A percentile compares a stretch with the other conserved stretches of the same genome.
Evolutionary conservation across 257 asterid species (phyloP).

Genomic region (Nicotiana obtusifolia): DNA sequence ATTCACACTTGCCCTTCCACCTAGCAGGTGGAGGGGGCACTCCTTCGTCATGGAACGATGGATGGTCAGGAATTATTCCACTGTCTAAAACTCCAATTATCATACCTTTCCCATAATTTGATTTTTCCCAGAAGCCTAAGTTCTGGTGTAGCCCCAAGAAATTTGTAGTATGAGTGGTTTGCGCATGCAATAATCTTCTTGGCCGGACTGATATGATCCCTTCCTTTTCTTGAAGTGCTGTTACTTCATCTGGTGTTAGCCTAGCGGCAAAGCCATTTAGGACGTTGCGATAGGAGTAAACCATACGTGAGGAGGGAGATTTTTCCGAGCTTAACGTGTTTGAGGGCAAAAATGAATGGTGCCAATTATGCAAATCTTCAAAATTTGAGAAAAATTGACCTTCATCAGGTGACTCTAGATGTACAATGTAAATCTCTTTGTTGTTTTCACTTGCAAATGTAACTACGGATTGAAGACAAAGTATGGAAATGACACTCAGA

Average conservation of each 20-base stretch:
- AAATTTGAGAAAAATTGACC: neutral
- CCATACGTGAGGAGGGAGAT: constrained; percentile 10
- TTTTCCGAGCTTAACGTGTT: neutral
- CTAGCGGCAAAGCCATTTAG: constrained; percentile 27
- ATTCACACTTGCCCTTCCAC: constrained; percentile 31
- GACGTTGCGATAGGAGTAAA: constrained; percentile 20
- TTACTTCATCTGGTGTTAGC: constrained; percentile 15
- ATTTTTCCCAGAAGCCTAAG: constrained; percentile 13
- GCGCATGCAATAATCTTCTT: neutral
- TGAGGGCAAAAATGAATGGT: constrained; percentile 24
- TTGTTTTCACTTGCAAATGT: neutral
- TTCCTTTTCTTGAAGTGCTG: neutral
- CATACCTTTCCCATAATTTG: constrained; percentile 28
- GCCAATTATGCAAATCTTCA: constrained; percentile 15
- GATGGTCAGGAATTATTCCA: constrained; percentile 22
- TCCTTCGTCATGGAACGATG: constrained; percentile 16
- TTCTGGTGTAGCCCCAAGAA: constrained; percentile 17
- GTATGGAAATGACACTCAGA: neutral
- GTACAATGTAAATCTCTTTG: neutral
- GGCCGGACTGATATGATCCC: constrained; percentile 21
- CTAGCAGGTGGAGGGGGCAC: constrained; percentile 19
- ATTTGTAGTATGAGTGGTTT: constrained; percentile 19
- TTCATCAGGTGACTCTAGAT: constrained; percentile 16
- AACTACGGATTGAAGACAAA: neutral
- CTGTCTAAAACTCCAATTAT: constrained; percentile 29